phyloP scores from a whole-genome alignment of 1,139 yeast species.

The Scheffersomyces titani region DNA sequence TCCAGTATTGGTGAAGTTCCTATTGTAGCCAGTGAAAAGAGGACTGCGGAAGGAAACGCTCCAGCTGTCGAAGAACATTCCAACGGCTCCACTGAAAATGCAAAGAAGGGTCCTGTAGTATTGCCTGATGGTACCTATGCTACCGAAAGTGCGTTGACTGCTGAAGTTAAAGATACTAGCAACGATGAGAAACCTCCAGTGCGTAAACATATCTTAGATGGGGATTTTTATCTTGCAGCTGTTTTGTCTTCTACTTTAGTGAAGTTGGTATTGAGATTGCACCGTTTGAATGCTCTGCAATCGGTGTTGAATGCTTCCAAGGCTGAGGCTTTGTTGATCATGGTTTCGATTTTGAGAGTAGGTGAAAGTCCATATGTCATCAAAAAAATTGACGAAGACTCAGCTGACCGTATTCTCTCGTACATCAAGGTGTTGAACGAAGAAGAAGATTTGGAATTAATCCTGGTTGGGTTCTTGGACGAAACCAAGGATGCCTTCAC shows the following conservation, averaged over 20 bases:
- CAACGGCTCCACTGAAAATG: conserved; percentile 23
- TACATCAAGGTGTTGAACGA: conserved; percentile 79
- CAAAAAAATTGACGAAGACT: conserved; percentile 90
- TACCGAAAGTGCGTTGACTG: conserved; percentile 83
- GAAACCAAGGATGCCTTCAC: conserved; percentile 86
- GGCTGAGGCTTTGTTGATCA: conserved; percentile 91
- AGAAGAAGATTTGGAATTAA: conserved; percentile 49
- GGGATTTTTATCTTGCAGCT: conserved; percentile 90
- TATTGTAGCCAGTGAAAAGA: conserved; percentile 73
- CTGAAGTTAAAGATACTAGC: conserved; percentile 34
- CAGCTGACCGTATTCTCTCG: conserved; percentile 85
- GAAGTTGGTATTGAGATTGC: conserved; percentile 80
- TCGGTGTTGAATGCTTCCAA: conserved; percentile 77
- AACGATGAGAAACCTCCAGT: conserved; percentile 63
- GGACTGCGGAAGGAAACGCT: conserved; percentile 33
- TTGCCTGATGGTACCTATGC: conserved; percentile 99
- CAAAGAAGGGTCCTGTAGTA: conserved; percentile 70
- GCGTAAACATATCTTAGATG: conserved; percentile 78
- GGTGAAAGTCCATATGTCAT: conserved; percentile 80
- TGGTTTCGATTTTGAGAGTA: conserved; percentile 88
- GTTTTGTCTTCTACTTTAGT: conserved; percentile 87
- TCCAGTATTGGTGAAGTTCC: conserved; percentile 89
- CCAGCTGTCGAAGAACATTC: conserved; percentile 24
- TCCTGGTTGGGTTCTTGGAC: conserved; percentile 78
- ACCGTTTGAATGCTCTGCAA: conserved; percentile 54